phyloP scores from a whole-genome alignment of 441 rosid genomes.

The Syzygium malaccense region DNA sequence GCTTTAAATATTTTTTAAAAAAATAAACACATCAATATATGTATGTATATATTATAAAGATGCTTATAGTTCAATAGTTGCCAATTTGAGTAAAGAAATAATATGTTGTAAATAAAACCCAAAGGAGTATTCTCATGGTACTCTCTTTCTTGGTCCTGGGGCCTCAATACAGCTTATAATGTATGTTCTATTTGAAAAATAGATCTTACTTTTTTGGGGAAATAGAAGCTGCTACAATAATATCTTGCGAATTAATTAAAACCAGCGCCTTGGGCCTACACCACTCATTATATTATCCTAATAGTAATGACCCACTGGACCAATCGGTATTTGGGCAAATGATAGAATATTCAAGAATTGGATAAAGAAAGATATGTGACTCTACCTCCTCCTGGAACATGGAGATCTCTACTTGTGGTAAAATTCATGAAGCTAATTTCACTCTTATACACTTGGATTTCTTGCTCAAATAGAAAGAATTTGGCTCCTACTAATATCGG shows the following conservation, averaged over 20 bases:
- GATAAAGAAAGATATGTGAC: background rate
- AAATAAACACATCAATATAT: background rate
- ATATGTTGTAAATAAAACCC: background rate
- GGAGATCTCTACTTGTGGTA: background rate
- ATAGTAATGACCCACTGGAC: background rate
- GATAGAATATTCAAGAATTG: background rate
- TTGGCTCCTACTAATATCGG: background rate
- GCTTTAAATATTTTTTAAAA: background rate
- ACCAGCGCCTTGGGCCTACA: background rate
- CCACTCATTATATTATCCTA: background rate
- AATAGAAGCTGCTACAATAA: background rate
- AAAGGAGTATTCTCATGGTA: background rate
- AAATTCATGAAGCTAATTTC: background rate
- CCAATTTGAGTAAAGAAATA: background rate
- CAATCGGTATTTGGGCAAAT: background rate
- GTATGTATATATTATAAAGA: background rate
- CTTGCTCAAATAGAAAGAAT: background rate
- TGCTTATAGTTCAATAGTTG: too few species aligned
- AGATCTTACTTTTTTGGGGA: background rate
- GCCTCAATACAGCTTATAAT: background rate
- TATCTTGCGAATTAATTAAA: background rate
- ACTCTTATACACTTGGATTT: background rate
- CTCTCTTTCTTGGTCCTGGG: background rate
- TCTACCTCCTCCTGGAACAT: background rate
- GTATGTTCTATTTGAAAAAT: background rate